phyloP scores from a whole-genome alignment of 495 filamentous ascomycete genomes.

The Amorphotheca resinae region DNA sequence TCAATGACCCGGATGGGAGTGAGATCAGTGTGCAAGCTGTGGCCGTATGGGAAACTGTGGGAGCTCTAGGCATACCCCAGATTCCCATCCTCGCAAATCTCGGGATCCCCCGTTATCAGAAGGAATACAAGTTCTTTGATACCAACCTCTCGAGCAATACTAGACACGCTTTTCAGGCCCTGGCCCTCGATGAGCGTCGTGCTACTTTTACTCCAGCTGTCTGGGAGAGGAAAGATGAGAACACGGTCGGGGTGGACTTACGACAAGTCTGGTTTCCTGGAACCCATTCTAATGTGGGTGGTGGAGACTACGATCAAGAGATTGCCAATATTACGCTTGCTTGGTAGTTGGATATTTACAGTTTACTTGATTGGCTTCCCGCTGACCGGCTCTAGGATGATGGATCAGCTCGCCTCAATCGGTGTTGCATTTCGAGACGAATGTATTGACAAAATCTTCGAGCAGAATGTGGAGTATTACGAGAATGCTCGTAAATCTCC shows the following conservation, averaged over 20 bases:
- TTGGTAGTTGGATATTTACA: too few relatives aligned
- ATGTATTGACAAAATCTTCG: slow-evolving; percentile 37
- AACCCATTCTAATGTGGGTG: slow-evolving; percentile 52
- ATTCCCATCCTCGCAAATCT: slow-evolving; percentile 11
- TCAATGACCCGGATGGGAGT: slow-evolving; percentile 15
- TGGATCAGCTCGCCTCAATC: slow-evolving; percentile 50
- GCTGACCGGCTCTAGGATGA: slow-evolving; percentile 35
- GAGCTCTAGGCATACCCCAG: slow-evolving; percentile 17
- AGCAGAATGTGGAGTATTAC: slow-evolving; percentile 34
- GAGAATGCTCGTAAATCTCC: slow-evolving; percentile 12
- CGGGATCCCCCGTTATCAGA: slow-evolving; percentile 17
- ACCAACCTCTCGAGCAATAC: slow-evolving; percentile 25
- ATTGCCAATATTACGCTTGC: slow-evolving; percentile 54
- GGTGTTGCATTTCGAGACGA: slow-evolving; percentile 44
- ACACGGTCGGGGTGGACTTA: slow-evolving; percentile 23
- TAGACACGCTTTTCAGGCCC: slow-evolving; percentile 60
- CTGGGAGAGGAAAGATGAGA: slow-evolving; percentile 38
- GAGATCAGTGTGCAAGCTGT: slow-evolving; percentile 34
- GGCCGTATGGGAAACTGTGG: slow-evolving; percentile 52
- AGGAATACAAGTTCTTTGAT: slow-evolving; percentile 18
- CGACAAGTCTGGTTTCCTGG: slow-evolving; percentile 65
- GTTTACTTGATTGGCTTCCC: not conserved
- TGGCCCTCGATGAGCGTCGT: slow-evolving; percentile 61
- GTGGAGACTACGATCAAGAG: slow-evolving; percentile 36
- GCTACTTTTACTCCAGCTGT: slow-evolving; percentile 51